These are phyloP conservation scores for Neurospora sp. DNA, from an alignment of 495 filamentous ascomycete species.

Conservation along the genomic window DNA sequence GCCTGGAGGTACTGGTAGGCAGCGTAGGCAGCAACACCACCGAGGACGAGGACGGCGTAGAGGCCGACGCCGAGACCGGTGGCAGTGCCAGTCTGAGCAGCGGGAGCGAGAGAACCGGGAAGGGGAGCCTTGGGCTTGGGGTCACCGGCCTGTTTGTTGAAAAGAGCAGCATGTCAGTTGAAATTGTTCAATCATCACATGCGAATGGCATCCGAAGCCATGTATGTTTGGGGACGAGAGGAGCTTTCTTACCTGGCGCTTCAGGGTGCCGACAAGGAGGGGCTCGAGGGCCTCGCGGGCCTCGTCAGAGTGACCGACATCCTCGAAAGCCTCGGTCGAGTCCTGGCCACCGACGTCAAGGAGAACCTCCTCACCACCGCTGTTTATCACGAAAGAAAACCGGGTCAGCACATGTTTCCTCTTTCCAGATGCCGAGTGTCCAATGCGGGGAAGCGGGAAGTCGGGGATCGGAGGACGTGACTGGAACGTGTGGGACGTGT, in stretches of 20 bases:
- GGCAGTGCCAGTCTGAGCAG: slow-evolving; percentile 36
- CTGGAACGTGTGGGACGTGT: neutral
- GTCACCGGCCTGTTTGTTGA: slow-evolving; percentile 61
- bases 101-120: slow-evolving; percentile 34
- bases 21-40: slow-evolving; percentile 65
- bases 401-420: slow-evolving; percentile 7
- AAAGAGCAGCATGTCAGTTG: slow-evolving; percentile 9
- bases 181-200: neutral
- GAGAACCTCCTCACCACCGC: slow-evolving; percentile 96
- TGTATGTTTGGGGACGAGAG: neutral
- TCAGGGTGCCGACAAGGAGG: slow-evolving; percentile 68
- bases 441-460: neutral
- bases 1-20: slow-evolving; percentile 81
- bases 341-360: slow-evolving; percentile 95
- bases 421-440: slow-evolving; percentile 1
- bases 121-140: slow-evolving; percentile 53
- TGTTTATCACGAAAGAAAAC: slow-evolving; percentile 22
- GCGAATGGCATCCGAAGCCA: neutral
- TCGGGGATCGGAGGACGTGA: neutral
- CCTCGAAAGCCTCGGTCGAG: slow-evolving; percentile 96
- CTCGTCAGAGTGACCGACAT: slow-evolving; percentile 99
- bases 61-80: slow-evolving; percentile 64
- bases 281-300: slow-evolving; percentile 85
- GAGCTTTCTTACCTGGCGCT: slow-evolving; percentile 62
- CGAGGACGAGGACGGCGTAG: slow-evolving; percentile 73